Base-by-base conservation (phyloP, 2,329 filamentous ascomycete genomes). In the Aspergillus neoniger region DNA sequence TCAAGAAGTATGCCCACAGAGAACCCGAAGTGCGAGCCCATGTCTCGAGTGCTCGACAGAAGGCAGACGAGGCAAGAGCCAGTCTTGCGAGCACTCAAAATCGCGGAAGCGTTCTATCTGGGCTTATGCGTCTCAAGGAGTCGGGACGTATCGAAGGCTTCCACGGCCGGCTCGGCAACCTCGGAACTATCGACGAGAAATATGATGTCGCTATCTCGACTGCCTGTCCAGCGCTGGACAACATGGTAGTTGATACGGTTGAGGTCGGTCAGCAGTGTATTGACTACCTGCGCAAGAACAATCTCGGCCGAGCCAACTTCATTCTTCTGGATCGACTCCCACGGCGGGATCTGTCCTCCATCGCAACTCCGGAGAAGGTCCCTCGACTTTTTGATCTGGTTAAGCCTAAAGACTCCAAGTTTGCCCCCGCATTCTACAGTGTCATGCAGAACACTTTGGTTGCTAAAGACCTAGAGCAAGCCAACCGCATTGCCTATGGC, bases 141-240 rank as follows among this genome's bases (percentile, higher is more conserved):
- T 97, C 95, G 21, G 95, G 95, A 12, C 90, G 95, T 74, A 96
- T 99, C 65, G 93, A 97, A 70, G 95, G 96, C 2, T 99, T 99
- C 78, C 92, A 99, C 71, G 95, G 95, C 25, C 88, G 95, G 32
- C 87, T 99, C 4, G 96, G 95, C 9, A 97, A 98, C 68, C 85
- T 99, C 1, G 95, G 95, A 47, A 88, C 91, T 0, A 99, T 99
- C 67, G 93, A 99, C 70, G 85, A 91, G 73, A 91, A 91, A 77
- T 99, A 96, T 75, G 95, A 99, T 71, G 87, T 99, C 47, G 95
- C 95, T n/a, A 96, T 99, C 62, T 99, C 96, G 0, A 99, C 95
- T 0, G 96, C 95, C 10, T 98, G 95, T 68, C 88, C 91, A 49
- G 85, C 90, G 2, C 85, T 99, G 9, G 92, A 99, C 76, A 96